Evolutionary conservation across 176 grass and related monocot species (phyloP), one percentile per base, ranked within the genome.

Genomic region (Oryza australiensis): DNA sequence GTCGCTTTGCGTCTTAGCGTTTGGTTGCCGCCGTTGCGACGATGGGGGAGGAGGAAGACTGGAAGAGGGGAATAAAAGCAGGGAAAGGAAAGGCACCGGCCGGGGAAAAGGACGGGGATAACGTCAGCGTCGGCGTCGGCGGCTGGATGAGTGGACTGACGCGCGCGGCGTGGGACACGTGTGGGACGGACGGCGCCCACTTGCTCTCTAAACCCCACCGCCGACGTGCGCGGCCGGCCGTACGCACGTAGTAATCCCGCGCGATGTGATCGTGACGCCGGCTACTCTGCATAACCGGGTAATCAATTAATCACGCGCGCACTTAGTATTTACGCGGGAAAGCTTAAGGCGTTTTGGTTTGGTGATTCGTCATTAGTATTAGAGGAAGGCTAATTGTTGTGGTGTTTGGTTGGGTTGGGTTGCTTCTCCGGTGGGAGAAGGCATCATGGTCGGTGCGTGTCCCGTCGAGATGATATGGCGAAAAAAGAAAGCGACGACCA

Each of bases 361-460:
- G 51, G 51, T 55, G 51, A 55, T 55, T 55, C 51, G 7, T 53
- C 15, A 49, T 18, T 43, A 12, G 41, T 40, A 43, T 43, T 46
- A 12, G 43, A 16, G 2, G 63, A 20, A 67, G 28, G 77, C 22
- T 24, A 3, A 20, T 55, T 23, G 2, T 26, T 62, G 41, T 2
- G 55, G 80, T 30, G 6, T 53, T 37, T 5, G 6, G 34, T 35
- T 37, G 35, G 6, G 34, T 35, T 20, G 9, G n/a, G 5, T 86
- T 48, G 29, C 70, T 48, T 82, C 78, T 86, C 73, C 27, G 55
- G 34, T 72, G 48, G 88, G 88, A 53, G 68, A 90, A 51, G 88
- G 79, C 74, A 83, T 70, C 79, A 74, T 83, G 84, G 84, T 32
- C 84, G 84, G 84, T 40, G 79, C 62, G 23, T 28, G 87, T 84